Evolutionary conservation across 371 early-diverging fungal species (phyloP), one percentile per base, ranked within the genome.

Genomic region (Mucor indicus): DNA sequence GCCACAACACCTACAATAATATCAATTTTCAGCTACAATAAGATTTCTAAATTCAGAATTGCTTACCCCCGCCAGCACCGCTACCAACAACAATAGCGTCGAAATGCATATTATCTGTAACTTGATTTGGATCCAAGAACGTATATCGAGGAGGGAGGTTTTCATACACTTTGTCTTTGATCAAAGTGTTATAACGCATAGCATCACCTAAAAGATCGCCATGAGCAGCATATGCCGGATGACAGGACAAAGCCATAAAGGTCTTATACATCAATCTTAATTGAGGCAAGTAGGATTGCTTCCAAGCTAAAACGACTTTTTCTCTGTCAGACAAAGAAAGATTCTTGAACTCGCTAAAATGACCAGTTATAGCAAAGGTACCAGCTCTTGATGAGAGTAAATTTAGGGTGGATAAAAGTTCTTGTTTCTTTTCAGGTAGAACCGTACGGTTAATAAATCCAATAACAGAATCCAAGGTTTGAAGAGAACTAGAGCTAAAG

Each of bases 1-100:
- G 91, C 90, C 23, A 77, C 62, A 11, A 86, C 81, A 23, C 90
- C 68, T 67, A 43, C 30, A 29, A 12, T 8, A 29, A 8, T 29
- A 8, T 8, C 12, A 29, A 29, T 8, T 12, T 8, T 12, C 6
- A 29, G 30, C 30, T 29, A 29, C 12, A 8, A 12, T 8, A 29
- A 29, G 30, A 29, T 29, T 29, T 1, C 17, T 45, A 4, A 19
- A 10, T 43, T 13, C 25, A 8, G 0, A 4, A 42, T 33, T 36
- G 11, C 31, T 53, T 57, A 65, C 71, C 89, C 29, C 91, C 91
- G 40, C 91, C 91, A 27, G 83, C 82, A 36, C 91, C 91, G 8
- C 81, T 81, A 1, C 91, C 91, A 30, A 91, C 64, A 29, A 91
- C 66, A 15, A 89, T 84, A 2, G 76, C 86, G 53, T 90, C 91